Conservation (phyloP, 2,329 filamentous ascomycete genomes). For the Cladosporium austrohemisphaericum region DNA sequence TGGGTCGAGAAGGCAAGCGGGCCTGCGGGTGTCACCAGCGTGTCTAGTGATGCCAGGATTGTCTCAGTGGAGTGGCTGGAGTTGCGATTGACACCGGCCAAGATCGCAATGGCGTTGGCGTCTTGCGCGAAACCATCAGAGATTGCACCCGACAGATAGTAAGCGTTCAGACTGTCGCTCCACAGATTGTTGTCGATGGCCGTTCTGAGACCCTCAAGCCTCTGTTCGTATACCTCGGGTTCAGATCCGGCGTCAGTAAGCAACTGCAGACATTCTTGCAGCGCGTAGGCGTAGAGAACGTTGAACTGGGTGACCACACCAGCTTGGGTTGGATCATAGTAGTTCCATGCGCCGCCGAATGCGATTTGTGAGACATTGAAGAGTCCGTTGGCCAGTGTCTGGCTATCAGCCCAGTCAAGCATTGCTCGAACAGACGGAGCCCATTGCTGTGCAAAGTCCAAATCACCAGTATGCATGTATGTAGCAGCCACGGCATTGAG, state of each 20-base stretch:
- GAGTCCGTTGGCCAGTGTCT: not conserved
- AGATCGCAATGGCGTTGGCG: not conserved
- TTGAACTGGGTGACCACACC: conserved; percentile 4
- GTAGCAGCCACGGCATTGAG: not conserved
- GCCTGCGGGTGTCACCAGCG: not conserved
- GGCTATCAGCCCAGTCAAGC: conserved; percentile 5
- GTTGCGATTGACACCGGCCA: not conserved
- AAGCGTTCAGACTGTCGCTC: not conserved
- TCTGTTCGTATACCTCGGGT: not conserved
- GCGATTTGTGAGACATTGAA: not conserved
- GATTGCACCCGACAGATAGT: not conserved
- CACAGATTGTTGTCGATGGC: conserved; percentile 1
- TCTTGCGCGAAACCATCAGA: conserved; percentile 4
- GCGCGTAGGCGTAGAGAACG: not conserved
- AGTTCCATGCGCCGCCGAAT: conserved; percentile 1
- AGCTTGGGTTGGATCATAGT: conserved; percentile 1
- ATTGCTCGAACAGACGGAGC: not conserved
- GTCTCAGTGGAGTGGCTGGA: not conserved
- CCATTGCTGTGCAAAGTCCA: not conserved
- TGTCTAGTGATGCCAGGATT: not conserved
- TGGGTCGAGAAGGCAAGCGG: not conserved
- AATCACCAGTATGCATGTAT: conserved; percentile 2
- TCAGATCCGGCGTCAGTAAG: not conserved
- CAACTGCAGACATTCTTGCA: not conserved
- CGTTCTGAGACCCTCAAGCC: not conserved